A percentile compares a stretch with the other conserved stretches of the same genome.
These are phyloP conservation scores for Lophium mytilinum DNA, from an alignment of 495 filamentous ascomycete species.

Conservation along the genomic window DNA sequence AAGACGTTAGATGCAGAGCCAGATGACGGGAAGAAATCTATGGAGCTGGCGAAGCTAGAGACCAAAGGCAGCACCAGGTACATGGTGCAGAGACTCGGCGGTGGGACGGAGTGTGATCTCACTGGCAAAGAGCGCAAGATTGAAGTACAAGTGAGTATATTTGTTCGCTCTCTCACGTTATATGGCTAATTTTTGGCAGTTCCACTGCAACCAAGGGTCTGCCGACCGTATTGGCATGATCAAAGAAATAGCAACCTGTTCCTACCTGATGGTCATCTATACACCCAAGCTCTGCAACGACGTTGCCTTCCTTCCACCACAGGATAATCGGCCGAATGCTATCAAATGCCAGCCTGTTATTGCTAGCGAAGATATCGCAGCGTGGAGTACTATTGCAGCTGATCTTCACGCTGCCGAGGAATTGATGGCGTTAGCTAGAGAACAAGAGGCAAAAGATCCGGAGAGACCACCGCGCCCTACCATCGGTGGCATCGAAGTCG, in stretches of 20 bases:
- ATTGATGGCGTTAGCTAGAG: constrained; percentile 28
- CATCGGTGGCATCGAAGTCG: constrained; percentile 54
- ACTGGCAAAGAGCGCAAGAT: constrained; percentile 78
- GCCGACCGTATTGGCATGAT: constrained; percentile 85
- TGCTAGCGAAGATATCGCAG: constrained; percentile 46
- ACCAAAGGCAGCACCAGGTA: constrained; percentile 75
- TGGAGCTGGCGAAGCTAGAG: constrained; percentile 29
- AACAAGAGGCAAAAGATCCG: constrained; percentile 12
- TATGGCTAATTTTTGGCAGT: constrained; percentile 39
- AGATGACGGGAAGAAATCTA: constrained; percentile 15
- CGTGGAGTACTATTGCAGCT: constrained; percentile 43
- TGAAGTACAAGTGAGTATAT: constrained; percentile 57
- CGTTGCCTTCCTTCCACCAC: constrained; percentile 81
- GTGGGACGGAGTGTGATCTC: constrained; percentile 86
- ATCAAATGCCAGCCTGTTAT: constrained; percentile 74
- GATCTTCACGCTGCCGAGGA: constrained; percentile 25
- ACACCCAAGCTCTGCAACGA: constrained; percentile 90
- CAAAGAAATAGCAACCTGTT: constrained; percentile 89
- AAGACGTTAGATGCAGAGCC: constrained; percentile 33
- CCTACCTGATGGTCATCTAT: constrained; percentile 90
- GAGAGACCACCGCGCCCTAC: constrained; percentile 31
- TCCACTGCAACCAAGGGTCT: constrained; percentile 80
- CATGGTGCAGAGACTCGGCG: constrained; percentile 76
- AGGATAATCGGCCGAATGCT: constrained; percentile 65
- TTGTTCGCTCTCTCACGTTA: background rate